phyloP scores from a whole-genome alignment of 768 basidiomycete species.

The Boletus tylopilopsis region DNA sequence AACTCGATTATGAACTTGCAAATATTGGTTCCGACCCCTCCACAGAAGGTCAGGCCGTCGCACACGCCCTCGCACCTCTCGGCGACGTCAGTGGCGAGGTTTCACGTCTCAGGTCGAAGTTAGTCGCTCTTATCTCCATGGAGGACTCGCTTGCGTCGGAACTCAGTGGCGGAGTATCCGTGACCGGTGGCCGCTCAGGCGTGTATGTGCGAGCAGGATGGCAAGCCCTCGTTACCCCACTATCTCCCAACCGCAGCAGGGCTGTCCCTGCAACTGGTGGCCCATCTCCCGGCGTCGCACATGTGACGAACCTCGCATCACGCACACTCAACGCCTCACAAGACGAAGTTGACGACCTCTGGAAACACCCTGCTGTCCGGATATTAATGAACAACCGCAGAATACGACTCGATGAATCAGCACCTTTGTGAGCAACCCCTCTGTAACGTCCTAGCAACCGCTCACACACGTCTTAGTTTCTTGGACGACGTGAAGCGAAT shows the following conservation, averaged over 20 bases:
- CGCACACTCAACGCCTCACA: constrained; percentile 47
- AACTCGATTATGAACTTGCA: constrained; percentile 58
- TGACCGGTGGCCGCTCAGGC: constrained; percentile 56
- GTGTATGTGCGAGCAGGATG: constrained; percentile 71
- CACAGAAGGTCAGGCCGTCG: constrained; percentile 30
- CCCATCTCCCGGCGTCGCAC: constrained; percentile 30
- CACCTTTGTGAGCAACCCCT: constrained; percentile 55
- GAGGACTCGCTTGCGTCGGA: constrained; percentile 68
- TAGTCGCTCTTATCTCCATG: constrained; percentile 62
- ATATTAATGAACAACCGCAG: constrained; percentile 53
- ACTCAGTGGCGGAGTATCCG: constrained; percentile 59
- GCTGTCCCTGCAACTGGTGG: constrained; percentile 35
- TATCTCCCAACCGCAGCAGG: constrained; percentile 39
- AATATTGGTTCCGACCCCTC: constrained; percentile 26
- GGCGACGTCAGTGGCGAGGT: constrained; percentile 44
- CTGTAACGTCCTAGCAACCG: neutral
- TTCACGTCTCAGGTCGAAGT: constrained; percentile 46
- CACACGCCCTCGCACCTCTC: constrained; percentile 29
- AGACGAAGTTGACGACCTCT: constrained; percentile 58
- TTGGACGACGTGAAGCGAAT: constrained; percentile 63
- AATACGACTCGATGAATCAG: constrained; percentile 71
- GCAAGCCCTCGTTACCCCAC: constrained; percentile 54
- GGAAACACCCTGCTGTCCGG: constrained; percentile 66
- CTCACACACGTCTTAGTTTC: constrained; percentile 46
- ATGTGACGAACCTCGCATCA: constrained; percentile 51